Percentiles rank a stretch among this genome's conserved stretches.
phyloP scores from a whole-genome alignment of 75 land plant genomes.

The Cunninghamia lanceolata region DNA sequence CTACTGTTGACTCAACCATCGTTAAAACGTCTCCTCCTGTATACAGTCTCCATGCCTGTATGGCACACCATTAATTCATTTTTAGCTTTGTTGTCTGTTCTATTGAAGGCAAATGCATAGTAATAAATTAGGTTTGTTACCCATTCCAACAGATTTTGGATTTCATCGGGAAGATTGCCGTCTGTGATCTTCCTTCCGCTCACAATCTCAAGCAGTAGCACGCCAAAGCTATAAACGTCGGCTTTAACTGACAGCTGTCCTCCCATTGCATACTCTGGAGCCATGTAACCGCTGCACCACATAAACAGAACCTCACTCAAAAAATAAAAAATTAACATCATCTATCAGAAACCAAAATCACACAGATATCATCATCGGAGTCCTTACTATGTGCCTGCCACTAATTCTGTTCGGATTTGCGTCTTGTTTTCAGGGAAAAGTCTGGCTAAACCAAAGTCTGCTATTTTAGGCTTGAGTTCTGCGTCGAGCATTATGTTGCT shows the following conservation, averaged over 20 bases:
- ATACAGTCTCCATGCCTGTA: constrained; percentile 13
- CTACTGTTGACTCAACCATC: not conserved
- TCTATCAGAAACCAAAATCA: not conserved
- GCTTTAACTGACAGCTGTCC: constrained; percentile 4
- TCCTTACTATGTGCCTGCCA: constrained; percentile 19
- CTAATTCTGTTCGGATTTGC: not conserved
- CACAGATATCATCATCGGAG: not conserved
- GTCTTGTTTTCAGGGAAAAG: constrained; percentile 19
- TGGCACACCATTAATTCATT: not conserved
- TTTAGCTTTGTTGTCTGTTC: no score
- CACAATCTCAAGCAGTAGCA: constrained; percentile 5
- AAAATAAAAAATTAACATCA: not conserved
- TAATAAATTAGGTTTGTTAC: not conserved
- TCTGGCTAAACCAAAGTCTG: constrained; percentile 28
- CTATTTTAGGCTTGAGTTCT: constrained; percentile 26
- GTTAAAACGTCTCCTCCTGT: not conserved
- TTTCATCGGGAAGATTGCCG: not conserved
- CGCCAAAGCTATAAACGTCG: constrained; percentile 17
- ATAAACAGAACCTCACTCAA: not conserved
- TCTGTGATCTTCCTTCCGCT: not conserved
- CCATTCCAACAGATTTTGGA: not conserved
- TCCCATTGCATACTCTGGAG: constrained; percentile 5
- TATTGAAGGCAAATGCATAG: not conserved
- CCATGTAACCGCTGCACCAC: constrained; percentile 9
- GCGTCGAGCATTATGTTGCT: constrained; percentile 28